Evolutionary conservation across 805 yeast species (phyloP).

Genomic region (Priceomyces castillae): DNA sequence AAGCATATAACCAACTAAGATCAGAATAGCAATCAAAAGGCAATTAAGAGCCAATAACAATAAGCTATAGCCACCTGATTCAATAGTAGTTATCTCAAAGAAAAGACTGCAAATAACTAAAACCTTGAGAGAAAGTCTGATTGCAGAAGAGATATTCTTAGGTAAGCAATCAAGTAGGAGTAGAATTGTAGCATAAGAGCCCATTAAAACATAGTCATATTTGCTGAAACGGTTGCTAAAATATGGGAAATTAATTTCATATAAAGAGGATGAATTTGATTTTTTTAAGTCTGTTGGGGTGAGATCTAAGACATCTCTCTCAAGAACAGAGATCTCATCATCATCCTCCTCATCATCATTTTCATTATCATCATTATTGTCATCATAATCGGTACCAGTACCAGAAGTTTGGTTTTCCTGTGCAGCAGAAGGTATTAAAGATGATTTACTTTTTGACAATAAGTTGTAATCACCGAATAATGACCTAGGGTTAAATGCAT

Average conservation of each 20-base stretch:
- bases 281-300: neutral
- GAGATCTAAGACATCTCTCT: slow-evolving; percentile 2
- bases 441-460: neutral
- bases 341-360: neutral
- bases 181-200: neutral
- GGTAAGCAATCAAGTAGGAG: neutral
- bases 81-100: neutral
- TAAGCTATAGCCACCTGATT: neutral
- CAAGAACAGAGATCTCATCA: neutral
- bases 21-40: neutral
- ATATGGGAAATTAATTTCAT: neutral
- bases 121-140: neutral
- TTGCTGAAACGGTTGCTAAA: neutral
- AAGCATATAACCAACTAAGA: neutral
- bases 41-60: neutral
- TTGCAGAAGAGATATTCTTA: neutral
- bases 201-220: neutral
- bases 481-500: neutral
- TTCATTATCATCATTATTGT: neutral
- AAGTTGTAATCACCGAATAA: neutral
- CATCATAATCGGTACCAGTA: neutral
- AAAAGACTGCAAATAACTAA: neutral
- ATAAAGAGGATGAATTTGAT: neutral
- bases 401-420: neutral
- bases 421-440: neutral